These are phyloP conservation scores for Microsporum canis DNA, from an alignment of 2,329 filamentous ascomycete genomes.

Conservation along the genomic window DNA sequence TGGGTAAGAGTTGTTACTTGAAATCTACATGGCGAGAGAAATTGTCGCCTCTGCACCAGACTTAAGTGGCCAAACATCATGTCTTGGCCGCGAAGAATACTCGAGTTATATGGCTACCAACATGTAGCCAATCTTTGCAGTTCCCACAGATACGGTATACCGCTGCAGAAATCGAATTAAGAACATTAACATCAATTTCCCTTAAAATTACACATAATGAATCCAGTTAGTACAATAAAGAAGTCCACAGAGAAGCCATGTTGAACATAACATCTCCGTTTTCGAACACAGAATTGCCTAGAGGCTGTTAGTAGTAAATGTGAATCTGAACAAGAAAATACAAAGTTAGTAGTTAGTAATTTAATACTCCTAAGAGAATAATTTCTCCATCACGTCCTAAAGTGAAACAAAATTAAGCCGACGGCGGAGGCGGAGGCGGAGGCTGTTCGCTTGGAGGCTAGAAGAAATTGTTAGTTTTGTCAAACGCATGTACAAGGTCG, in stretches of 20 bases:
- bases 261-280: neutral
- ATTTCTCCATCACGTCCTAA: neutral
- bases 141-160: neutral
- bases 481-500: neutral
- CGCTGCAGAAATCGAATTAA: neutral
- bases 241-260: neutral
- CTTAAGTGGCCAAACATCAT: neutral
- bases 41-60: neutral
- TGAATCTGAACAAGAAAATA: neutral
- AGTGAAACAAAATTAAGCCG: constrained; percentile 1
- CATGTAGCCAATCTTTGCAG: no score
- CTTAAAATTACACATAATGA: neutral
- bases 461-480: neutral
- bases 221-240: neutral
- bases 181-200: neutral
- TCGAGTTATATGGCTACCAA: no score
- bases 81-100: no score
- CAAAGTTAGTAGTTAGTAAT: neutral
- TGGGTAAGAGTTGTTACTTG: no score
- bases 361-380: neutral
- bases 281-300: neutral
- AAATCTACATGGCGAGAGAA: no score
- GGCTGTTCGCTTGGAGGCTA: constrained; percentile 44
- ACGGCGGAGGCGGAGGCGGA: constrained; percentile 51
- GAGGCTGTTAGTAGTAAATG: constrained; percentile 1